Percentiles rank a stretch among this genome's conserved stretches.
These are phyloP conservation scores for Echinochloa phyllopogon DNA, from an alignment of 176 grass and related monocot genomes.

Conservation along the genomic window DNA sequence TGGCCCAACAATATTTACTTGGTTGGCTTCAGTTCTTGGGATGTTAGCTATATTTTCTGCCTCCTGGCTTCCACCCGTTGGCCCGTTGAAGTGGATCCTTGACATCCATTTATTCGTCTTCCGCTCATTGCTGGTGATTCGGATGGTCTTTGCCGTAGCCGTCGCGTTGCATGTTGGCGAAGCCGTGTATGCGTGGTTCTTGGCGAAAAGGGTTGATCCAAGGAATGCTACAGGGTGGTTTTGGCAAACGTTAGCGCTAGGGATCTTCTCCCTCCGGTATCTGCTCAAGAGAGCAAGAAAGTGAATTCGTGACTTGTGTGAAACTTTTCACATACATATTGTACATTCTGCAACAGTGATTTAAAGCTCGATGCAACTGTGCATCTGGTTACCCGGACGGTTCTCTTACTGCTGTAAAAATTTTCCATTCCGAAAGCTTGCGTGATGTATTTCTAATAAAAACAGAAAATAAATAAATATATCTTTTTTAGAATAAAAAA, in stretches of 20 bases:
- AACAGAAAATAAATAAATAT: too few relatives aligned
- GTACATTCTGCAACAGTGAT: not conserved
- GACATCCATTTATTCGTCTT: constrained; percentile 61
- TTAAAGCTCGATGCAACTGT: not conserved
- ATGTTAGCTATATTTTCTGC: constrained; percentile 58
- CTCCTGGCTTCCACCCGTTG: constrained; percentile 66
- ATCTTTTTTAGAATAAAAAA: too few relatives aligned
- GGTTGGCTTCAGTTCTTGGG: constrained; percentile 53
- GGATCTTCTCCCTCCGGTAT: constrained; percentile 64
- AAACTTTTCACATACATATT: not conserved
- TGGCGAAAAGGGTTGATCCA: constrained; percentile 77
- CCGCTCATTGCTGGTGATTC: constrained; percentile 47
- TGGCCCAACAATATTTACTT: constrained; percentile 76
- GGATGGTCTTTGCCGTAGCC: constrained; percentile 52
- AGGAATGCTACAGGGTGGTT: constrained; percentile 82
- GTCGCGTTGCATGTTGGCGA: constrained; percentile 56
- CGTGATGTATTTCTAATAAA: too few relatives aligned
- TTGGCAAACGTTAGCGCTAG: constrained; percentile 70
- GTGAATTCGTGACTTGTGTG: not conserved
- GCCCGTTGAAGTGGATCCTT: constrained; percentile 60
- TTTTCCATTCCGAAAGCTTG: too few relatives aligned
- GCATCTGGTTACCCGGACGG: too few relatives aligned
- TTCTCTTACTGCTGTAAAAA: too few relatives aligned
- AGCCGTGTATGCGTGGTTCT: constrained; percentile 68
- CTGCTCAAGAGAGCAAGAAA: constrained; percentile 71